Conservation (phyloP, 345 rosid species). For the Eucalyptus regnans region DNA sequence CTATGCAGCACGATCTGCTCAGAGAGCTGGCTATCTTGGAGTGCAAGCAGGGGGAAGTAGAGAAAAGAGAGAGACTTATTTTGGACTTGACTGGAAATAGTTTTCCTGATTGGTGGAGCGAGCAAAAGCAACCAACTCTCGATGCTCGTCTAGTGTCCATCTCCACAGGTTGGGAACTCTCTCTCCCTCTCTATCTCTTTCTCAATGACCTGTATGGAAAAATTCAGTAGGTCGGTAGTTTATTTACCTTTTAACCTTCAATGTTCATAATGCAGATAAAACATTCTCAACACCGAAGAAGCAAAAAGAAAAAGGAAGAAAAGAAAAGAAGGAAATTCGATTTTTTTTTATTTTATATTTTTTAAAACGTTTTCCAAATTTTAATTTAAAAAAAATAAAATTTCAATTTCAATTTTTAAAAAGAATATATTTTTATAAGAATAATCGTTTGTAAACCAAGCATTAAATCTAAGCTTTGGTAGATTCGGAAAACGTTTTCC, state of each 20-base stretch:
- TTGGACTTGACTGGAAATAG: slow-evolving; percentile 12
- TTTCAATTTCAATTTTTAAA: too few relatives aligned
- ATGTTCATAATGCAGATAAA: slow-evolving; percentile 15
- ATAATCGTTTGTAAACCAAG: too few relatives aligned
- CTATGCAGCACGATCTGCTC: slow-evolving; percentile 32
- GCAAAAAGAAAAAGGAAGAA: too few relatives aligned
- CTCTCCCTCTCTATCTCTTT: not conserved
- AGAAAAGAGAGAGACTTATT: slow-evolving; percentile 20
- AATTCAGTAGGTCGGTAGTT: not conserved
- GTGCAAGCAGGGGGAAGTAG: slow-evolving; percentile 2
- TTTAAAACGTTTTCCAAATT: too few relatives aligned
- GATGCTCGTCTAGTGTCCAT: slow-evolving; percentile 30
- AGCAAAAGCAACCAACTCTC: not conserved
- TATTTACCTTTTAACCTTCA: too few relatives aligned
- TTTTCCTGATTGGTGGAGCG: slow-evolving; percentile 33
- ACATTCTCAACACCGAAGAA: slow-evolving; percentile 10
- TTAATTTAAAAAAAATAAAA: too few relatives aligned
- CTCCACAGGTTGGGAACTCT: slow-evolving; percentile 17
- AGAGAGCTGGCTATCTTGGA: slow-evolving; percentile 27
- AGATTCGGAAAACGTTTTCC: too few relatives aligned
- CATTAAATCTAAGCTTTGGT: too few relatives aligned
- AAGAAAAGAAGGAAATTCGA: too few relatives aligned
- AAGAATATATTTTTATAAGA: too few relatives aligned
- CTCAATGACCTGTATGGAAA: not conserved
- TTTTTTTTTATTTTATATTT: too few relatives aligned